Evolutionary conservation across 176 grass and related monocot species (phyloP), one percentile per base, ranked within the genome.

Genomic region (Oryza officinalis): DNA sequence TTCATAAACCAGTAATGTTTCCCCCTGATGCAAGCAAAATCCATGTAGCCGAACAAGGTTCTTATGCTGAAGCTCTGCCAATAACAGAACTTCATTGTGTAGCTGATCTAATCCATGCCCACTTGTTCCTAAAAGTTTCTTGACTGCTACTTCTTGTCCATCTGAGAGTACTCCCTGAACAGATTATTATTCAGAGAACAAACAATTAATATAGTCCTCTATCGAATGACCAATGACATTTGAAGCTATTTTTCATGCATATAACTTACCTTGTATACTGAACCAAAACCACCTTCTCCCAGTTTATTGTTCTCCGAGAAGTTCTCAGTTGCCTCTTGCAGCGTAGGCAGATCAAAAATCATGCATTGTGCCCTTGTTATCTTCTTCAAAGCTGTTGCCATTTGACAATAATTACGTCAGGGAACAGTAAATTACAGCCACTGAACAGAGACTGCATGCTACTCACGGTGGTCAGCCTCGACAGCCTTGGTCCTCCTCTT

Each of bases 21-120:
- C 79, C 8, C 73, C 30, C 49, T 38, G 72, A 49, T 86, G 38
- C 46, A 73, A 65, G 73, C 88, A 90, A 63, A 77, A 80, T 20
- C 88, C 88, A 4, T 86, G 57, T 59, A 90, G 81, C 60, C 73
- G 69, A 41, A 90, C 88, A 32, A 90, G 84, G 65, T 90, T 90
- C 81, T 79, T 86, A 71, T 90, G 88, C 49, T 90, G 84, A 37
- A 90, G 72, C 25, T 86, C 71, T 37, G 83, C 70, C 27, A 86
- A 35, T 67, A 86, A 57, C 27, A 37, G 13, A 13, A 90, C 65
- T 27, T 90, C 88, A 79, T 86, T 86, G 38, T 18, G 59, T 26
- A 86, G 69, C 63, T 90, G 72, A 11, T 52, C 4, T 10, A 79
- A 15, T 43, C 83, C 88, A 65, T 90, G 83, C 27, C 61, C 23